Base-by-base conservation (phyloP, 2,329 filamentous ascomycete genomes). In the Alternaria ventricosa region DNA sequence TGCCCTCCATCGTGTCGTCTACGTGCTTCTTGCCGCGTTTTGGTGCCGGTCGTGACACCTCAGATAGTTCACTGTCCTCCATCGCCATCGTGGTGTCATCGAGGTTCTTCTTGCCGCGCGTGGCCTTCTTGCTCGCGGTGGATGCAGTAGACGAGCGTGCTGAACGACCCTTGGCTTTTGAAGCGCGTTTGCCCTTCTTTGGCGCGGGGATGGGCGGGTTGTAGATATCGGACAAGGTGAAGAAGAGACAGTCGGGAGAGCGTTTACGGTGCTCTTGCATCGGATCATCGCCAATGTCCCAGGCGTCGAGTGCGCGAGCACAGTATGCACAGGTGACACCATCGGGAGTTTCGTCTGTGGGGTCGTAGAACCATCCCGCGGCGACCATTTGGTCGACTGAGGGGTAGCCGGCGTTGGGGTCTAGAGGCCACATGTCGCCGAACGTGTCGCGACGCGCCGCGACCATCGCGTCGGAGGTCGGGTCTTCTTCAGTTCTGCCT, bases 321-420 rank as follows among this genome's bases (percentile, higher is more conserved):
- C 96, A 99, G 81, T 98, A 97, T 27, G 92, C 87, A 78, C 96
- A 99, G 11, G 92, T 96, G 10, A 93, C 92, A 82, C 95, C 92
- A 79, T 99, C 96, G 68, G 96, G 90, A 12, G 90, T 93, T 46
- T 95, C 93, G 46, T 88, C 82, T 6, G 89, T 92, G 0, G 96
- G 94, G 23, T 94, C 96, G 81, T 94, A 97, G 76, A 92, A 94
- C 94, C 95, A 99, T 11, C 96, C 96, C 27, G 93, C 92, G 69
- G 95, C 92, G 33, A 93, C 93, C 83, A 98, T 90, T 89, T 96
- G 65, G 71, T 96, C 92, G 0, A 75, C 67, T 12, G 65, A 65
- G 10, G 77, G 77, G 41, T 71, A 78, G 13, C 69, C 71, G 27
- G 66, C 72, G 10, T 53, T 65, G 23, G 59, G 61, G 50, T 99